Evolutionary conservation across 129 eudicot species (phyloP).

Genomic region (Artemisia annua): DNA sequence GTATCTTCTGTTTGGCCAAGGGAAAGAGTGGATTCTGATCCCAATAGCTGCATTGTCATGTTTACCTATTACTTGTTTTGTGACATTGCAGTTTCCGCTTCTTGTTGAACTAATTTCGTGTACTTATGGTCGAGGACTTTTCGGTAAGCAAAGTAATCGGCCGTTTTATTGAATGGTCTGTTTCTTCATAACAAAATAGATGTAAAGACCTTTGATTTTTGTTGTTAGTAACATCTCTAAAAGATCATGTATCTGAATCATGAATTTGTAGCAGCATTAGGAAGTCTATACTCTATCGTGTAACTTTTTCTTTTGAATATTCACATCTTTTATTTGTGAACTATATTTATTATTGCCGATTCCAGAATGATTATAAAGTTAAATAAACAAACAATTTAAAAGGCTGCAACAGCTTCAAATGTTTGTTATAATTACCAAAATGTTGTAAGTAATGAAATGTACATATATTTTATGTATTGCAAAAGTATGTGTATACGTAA

Average conservation of each 20-base stretch:
- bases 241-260: constrained; percentile 2
- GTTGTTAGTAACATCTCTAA: neutral
- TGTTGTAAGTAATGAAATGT: too few species aligned
- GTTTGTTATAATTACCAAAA: constrained; percentile 14
- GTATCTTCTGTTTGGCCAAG: constrained; percentile 40
- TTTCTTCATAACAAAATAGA: neutral
- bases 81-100: constrained; percentile 40
- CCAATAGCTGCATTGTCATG: constrained; percentile 33
- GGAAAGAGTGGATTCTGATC: constrained; percentile 34
- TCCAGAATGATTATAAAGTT: too few species aligned
- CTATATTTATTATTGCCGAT: too few species aligned
- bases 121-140: constrained; percentile 39
- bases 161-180: constrained; percentile 28
- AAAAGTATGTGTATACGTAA: too few species aligned
- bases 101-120: constrained; percentile 39
- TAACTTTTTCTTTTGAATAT: neutral
- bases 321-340: too few species aligned
- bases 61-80: constrained; percentile 40
- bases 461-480: too few species aligned
- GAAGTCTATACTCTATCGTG: neutral
- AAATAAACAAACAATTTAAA: too few species aligned
- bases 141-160: constrained; percentile 37
- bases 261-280: neutral
- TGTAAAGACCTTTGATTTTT: neutral
- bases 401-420: neutral